phyloP scores from a whole-genome alignment of 148 eudicot species.

The Euryodendron excelsum region DNA sequence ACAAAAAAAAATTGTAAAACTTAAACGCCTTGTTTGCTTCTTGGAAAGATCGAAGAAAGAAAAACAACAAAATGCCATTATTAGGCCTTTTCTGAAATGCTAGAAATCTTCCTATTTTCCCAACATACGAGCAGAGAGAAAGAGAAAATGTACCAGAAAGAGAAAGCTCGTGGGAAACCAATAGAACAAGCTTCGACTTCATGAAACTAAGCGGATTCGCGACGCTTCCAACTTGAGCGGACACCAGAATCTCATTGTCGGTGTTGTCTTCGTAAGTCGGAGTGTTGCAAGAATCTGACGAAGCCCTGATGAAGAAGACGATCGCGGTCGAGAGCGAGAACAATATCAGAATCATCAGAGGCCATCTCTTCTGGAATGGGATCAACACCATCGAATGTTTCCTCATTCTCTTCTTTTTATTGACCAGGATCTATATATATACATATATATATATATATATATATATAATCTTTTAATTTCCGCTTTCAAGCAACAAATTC shows the following conservation, averaged over 20 bases:
- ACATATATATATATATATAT: not conserved
- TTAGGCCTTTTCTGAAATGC: not conserved
- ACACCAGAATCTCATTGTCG: not conserved
- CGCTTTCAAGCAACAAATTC: not conserved
- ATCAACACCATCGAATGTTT: constrained; percentile 25
- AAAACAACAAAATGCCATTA: not conserved
- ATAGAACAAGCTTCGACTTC: constrained; percentile 83
- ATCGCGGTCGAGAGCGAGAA: constrained; percentile 55
- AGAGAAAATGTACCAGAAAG: constrained; percentile 58
- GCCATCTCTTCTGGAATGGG: constrained; percentile 50
- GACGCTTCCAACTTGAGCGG: not conserved
- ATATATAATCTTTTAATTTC: not conserved
- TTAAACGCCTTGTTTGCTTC: not conserved
- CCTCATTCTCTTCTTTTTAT: constrained; percentile 31
- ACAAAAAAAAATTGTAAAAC: not conserved
- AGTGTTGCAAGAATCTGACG: constrained; percentile 40
- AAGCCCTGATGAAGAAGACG: constrained; percentile 51
- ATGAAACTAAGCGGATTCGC: constrained; percentile 64
- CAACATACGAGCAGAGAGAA: not conserved
- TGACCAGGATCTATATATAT: not conserved
- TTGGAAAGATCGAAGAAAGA: not conserved
- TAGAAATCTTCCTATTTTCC: not conserved
- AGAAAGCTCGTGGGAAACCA: constrained; percentile 88
- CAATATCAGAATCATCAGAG: constrained; percentile 29
- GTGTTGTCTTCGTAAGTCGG: not conserved